Evolutionary conservation across 306 rosid genomes (phyloP).

Genomic region (Arachis stenosperma): DNA sequence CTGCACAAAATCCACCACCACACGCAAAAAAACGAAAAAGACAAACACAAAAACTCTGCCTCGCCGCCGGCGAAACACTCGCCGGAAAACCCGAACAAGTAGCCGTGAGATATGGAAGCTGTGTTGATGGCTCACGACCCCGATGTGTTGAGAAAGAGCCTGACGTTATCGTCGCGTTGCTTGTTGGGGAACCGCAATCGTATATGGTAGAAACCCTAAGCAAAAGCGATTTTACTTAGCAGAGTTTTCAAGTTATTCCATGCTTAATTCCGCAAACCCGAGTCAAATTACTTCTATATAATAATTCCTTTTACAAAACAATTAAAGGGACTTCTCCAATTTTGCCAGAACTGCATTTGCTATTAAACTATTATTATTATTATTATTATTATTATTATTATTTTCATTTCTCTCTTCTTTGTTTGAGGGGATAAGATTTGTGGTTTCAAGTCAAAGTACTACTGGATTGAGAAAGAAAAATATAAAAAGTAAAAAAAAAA

Average conservation of each 20-base stretch:
- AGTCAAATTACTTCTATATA: conserved; percentile 38
- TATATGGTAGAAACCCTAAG: conserved; percentile 57
- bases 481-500: conserved; percentile 21
- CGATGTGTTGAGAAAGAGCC: conserved; percentile 13
- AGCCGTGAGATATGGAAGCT: conserved; percentile 40
- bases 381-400: background rate
- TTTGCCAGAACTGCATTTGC: conserved; percentile 30
- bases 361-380: background rate
- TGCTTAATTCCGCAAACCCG: conserved; percentile 45
- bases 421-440: background rate
- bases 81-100: conserved; percentile 8
- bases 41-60: background rate
- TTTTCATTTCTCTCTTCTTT: background rate
- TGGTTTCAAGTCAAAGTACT: conserved; percentile 38
- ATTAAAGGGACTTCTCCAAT: conserved; percentile 33
- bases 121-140: conserved; percentile 23
- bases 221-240: conserved; percentile 72
- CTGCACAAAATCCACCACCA: conserved; percentile 19
- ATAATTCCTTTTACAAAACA: conserved; percentile 28
- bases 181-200: conserved; percentile 35
- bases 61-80: conserved; percentile 17
- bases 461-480: conserved; percentile 40
- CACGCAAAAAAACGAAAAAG: background rate
- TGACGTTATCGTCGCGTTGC: conserved; percentile 36
- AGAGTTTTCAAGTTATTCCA: conserved; percentile 80